Base-by-base conservation (phyloP, 208 protist genomes). In the Leishmania martiniquensis region DNA sequence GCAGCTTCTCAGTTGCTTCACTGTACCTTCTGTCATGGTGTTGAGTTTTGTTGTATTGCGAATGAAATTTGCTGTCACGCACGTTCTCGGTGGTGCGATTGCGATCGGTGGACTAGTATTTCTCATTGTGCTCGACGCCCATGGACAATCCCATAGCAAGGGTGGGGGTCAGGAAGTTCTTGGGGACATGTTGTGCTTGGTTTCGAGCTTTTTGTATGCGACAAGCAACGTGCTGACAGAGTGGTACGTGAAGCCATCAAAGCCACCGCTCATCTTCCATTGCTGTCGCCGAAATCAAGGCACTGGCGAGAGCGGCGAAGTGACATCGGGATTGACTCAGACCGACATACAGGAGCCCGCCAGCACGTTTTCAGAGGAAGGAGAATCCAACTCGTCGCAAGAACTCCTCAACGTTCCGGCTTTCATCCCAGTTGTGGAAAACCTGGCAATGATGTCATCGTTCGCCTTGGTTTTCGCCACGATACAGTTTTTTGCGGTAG, bases 151-250 rank as follows among this genome's bases (percentile, higher is more conserved):
- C 9, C 87, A 86, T 52, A 83, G 62, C 44, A 65, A 29, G n/a
- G 66, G 75, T 22, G 87, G 88, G 1, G 63, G 60, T 10, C 88
- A 91, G 54, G 84, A 85, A 45, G 87, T 93, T 20, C 80, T 98
- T 9, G 97, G 97, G 9, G 94, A 98, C 70, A 72, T 97, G 15
- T 76, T 98, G 1, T 97, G 92, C 75, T 59, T 99, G 3, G 75
- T 92, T 44, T 85, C 91, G 1, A 89, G 88, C 22, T 71, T 87
- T 0, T 70, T 96, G 5, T 99, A 99, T 72, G 94, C 96, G 0
- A 87, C 91, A 0, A 97, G 92, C 73, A 99, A 99, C 75, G 96
- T 99, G 7, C 78, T 95, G 9, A 97, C 93, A 12, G 96, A 99
- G 71, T 92, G 86, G 72, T 94, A 96, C 62, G 88, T 99, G 22